Base-by-base conservation (phyloP, 345 rosid genomes). In the Cardamine chenopodiifolia region DNA sequence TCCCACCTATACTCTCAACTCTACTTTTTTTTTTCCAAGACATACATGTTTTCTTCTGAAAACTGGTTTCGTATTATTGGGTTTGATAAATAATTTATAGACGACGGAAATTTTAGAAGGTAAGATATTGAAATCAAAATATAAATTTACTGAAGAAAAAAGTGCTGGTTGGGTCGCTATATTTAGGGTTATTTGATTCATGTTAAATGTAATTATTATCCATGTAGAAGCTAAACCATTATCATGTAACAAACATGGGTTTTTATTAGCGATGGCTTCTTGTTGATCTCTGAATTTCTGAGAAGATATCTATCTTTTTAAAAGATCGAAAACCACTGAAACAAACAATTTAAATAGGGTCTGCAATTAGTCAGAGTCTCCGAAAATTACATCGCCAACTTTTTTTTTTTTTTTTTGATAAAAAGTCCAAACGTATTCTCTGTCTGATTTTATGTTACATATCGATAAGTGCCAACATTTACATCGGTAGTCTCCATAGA, bases 11-110 rank as follows among this genome's bases (percentile, higher is more conserved):
- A 39, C 14, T 12, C 15, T 35, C 26, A 22, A 10, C 22, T 56
- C 5, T 56, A 56, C 3, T 28, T 47, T 19, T 66, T 23, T 45
- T 45, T 45, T 56, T n/a, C n/a, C 78, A 65, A 65, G 18, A 59
- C 22, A 57, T 53, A 23, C 25, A 39, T 62, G 42, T 39, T 28
- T 52, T 3, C 15, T 52, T 39, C 28, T 28, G 4, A 40, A 62
- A 40, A 53, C 3, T 35, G 17, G 29, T 13, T 72, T 13, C 53
- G 17, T 22, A 72, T 52, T 62, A 39, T 52, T 63, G 54, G 22
- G 31, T 8, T 5, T 71, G 3, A 39, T 37, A 39, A 25, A 62
- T 28, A 5, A 18, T 39, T 39, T 50, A 23, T 14, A 29, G 28
- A 19, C 9, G 23, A 53, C 4, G 62, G 5, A 13, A 35, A 18